Evolutionary conservation across 2,329 filamentous ascomycete species (phyloP).

Genomic region (Hysterium pulicare): DNA sequence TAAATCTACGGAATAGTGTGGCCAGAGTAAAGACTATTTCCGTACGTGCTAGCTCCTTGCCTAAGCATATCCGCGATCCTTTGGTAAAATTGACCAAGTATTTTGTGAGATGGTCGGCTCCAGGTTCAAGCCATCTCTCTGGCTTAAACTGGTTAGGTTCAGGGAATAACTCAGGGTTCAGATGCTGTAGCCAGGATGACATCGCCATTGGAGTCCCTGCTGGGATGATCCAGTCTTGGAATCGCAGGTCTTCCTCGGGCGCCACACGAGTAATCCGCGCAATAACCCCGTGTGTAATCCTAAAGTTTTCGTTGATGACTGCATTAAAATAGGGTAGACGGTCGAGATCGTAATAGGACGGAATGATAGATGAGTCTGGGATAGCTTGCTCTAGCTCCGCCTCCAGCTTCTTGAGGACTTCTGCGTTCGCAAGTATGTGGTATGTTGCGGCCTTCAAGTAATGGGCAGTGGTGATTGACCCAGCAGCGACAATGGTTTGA

Average conservation of each 20-base stretch:
- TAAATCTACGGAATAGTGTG: slow-evolving; percentile 8
- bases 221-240: slow-evolving; percentile 12
- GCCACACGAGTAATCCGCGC: slow-evolving; percentile 16
- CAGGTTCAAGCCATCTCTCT: slow-evolving; percentile 27
- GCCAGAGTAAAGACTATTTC: slow-evolving; percentile 19
- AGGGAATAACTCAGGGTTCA: slow-evolving; percentile 20
- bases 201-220: slow-evolving; percentile 24
- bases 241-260: slow-evolving; percentile 15
- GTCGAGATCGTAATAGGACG: slow-evolving; percentile 21
- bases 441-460: slow-evolving; percentile 25
- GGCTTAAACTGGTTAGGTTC: slow-evolving; percentile 17
- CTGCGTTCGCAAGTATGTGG: slow-evolving; percentile 23
- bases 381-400: slow-evolving; percentile 20
- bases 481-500: slow-evolving; percentile 9
- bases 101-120: slow-evolving; percentile 18
- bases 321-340: slow-evolving; percentile 16
- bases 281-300: slow-evolving; percentile 24
- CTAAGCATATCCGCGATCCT: slow-evolving; percentile 40
- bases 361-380: slow-evolving; percentile 2
- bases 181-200: slow-evolving; percentile 14
- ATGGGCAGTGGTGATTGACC: slow-evolving; percentile 10
- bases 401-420: slow-evolving; percentile 16
- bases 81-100: slow-evolving; percentile 40
- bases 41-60: slow-evolving; percentile 32
- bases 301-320: slow-evolving; percentile 20